Conservation (phyloP, 306 rosid genomes). For the Mimosa pudica region DNA sequence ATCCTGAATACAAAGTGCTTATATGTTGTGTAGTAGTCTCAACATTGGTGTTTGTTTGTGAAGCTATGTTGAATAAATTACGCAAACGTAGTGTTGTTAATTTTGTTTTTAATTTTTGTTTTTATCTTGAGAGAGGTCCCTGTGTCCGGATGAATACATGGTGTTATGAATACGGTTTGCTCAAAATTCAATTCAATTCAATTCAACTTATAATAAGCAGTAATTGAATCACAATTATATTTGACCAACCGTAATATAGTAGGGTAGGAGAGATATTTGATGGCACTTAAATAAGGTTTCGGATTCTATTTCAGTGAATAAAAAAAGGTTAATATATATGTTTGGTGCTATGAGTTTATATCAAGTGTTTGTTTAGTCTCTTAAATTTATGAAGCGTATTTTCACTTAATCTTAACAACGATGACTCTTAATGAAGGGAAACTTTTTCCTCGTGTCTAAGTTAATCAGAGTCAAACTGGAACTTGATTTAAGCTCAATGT, state of each 20-base stretch:
- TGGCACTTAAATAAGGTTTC: background rate
- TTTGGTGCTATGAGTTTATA: no score
- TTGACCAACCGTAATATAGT: background rate
- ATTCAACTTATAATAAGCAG: no score
- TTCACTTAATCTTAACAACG: no score
- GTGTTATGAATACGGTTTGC: background rate
- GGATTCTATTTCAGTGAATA: background rate
- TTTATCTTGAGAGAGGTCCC: background rate
- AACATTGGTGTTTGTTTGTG: conserved; percentile 48
- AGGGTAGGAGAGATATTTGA: background rate
- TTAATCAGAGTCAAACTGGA: no score
- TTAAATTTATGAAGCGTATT: no score
- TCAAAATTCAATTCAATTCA: background rate
- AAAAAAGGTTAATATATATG: no score
- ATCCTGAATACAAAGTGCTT: conserved; percentile 49
- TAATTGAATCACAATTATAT: background rate
- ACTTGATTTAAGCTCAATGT: no score
- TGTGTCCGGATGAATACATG: background rate
- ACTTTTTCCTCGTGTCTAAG: no score
- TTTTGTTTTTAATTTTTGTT: background rate
- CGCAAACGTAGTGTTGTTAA: conserved; percentile 29
- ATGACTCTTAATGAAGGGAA: no score
- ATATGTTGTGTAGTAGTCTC: conserved; percentile 55
- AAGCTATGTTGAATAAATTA: conserved; percentile 51
- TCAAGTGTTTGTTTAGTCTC: no score